Conservation (phyloP, 225 moss, liverwort and hornwort genomes). For the Anthoceros angustus region DNA sequence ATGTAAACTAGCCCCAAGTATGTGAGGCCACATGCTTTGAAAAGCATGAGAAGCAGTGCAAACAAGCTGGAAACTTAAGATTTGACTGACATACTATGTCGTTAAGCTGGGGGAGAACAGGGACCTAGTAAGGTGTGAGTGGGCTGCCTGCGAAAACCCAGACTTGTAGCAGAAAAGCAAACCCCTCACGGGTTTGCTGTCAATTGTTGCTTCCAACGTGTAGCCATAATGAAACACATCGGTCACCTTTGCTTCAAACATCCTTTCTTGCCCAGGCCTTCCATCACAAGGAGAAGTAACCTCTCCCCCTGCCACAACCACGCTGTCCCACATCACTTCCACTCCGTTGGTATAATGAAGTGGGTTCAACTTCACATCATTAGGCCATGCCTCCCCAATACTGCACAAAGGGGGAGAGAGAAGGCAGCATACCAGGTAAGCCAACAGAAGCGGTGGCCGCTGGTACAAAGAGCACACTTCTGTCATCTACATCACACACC, state of each 20-base stretch:
- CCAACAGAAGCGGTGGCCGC: constrained; percentile 30
- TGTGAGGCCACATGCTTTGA: neutral
- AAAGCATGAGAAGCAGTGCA: neutral
- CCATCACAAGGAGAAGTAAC: constrained; percentile 54
- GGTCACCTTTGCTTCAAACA: constrained; percentile 74
- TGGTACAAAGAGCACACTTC: constrained; percentile 14
- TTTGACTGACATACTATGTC: neutral
- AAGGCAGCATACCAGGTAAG: constrained; percentile 8
- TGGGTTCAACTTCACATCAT: no score
- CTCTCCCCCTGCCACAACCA: constrained; percentile 35
- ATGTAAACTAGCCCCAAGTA: neutral
- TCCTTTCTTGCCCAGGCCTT: constrained; percentile 38
- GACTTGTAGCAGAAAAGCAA: constrained; percentile 83
- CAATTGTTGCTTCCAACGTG: constrained; percentile 78
- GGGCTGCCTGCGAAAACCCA: constrained; percentile 70
- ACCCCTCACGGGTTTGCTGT: constrained; percentile 67
- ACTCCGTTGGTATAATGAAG: neutral
- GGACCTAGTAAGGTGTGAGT: constrained; percentile 60
- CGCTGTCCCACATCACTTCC: neutral
- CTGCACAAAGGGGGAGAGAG: neutral
- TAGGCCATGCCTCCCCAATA: no score
- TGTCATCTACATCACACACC: constrained; percentile 14
- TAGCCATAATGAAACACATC: constrained; percentile 93
- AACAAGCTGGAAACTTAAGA: neutral
- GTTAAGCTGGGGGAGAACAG: neutral